Percentiles rank a stretch among this genome's conserved stretches.
Conservation (phyloP, 2,329 filamentous ascomycete species). For the Penicillium sp. region DNA sequence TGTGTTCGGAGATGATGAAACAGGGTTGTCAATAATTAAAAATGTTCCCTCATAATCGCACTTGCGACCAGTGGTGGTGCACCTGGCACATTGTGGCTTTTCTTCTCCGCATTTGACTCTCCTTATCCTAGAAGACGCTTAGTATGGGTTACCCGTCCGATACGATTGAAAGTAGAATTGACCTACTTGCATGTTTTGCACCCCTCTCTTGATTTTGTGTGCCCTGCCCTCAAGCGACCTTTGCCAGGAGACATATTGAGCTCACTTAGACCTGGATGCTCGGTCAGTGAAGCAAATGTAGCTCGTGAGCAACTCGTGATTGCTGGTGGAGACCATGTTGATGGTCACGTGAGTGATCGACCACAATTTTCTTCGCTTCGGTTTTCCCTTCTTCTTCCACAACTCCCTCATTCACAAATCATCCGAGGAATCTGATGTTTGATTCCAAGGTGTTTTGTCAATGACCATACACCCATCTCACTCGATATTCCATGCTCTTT, state of each 20-base stretch:
- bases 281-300: not conserved
- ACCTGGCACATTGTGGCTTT: slow-evolving; percentile 32
- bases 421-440: slow-evolving; percentile 5
- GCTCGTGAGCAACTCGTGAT: not conserved
- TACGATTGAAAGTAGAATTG: not conserved
- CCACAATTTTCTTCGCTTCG: slow-evolving; percentile 14
- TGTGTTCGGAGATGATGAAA: slow-evolving; percentile 23
- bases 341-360: slow-evolving; percentile 2
- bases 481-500: not conserved
- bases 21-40: slow-evolving; percentile 5
- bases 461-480: not conserved
- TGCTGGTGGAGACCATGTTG: not conserved
- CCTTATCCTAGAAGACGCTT: slow-evolving; percentile 24
- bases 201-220: slow-evolving; percentile 23
- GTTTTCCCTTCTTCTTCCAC: slow-evolving; percentile 2
- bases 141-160: not conserved
- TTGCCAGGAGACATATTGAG: not conserved
- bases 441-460: not conserved
- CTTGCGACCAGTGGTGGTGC: slow-evolving; percentile 30
- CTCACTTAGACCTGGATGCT: not conserved
- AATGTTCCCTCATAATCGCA: slow-evolving; percentile 30
- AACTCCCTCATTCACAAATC: not conserved
- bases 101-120: slow-evolving; percentile 37
- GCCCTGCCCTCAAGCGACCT: not conserved
- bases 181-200: slow-evolving; percentile 36